Evolutionary conservation across 2,329 filamentous ascomycete species (phyloP).

Genomic region (Ophiostoma populinum): DNA sequence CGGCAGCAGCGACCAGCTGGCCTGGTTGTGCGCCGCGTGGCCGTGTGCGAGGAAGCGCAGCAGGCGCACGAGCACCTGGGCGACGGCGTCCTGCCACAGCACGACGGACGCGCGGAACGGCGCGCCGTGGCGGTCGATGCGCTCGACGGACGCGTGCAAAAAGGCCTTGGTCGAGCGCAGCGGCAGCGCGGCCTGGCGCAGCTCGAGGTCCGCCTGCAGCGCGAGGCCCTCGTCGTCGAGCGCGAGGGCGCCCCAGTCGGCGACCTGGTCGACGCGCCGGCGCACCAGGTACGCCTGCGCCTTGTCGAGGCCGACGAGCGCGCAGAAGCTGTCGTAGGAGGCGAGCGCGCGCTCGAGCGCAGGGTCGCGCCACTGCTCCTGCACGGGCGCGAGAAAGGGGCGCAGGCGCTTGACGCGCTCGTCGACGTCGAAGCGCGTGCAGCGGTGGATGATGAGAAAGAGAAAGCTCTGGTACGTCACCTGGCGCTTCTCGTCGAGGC

Average conservation of each 20-base stretch:
- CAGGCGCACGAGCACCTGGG: slow-evolving; percentile 67
- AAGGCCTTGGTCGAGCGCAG: slow-evolving; percentile 80
- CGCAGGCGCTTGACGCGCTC: slow-evolving; percentile 54
- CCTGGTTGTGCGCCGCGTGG: slow-evolving; percentile 76
- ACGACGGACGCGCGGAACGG: slow-evolving; percentile 59
- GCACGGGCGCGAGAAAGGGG: slow-evolving; percentile 68
- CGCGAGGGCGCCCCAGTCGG: slow-evolving; percentile 65
- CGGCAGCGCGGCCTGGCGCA: slow-evolving; percentile 59
- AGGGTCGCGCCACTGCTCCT: slow-evolving; percentile 59
- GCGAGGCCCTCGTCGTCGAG: slow-evolving; percentile 65
- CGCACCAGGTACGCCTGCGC: slow-evolving; percentile 62
- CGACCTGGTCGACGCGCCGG: slow-evolving; percentile 51
- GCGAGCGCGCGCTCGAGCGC: slow-evolving; percentile 51
- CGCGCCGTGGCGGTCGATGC: slow-evolving; percentile 55
- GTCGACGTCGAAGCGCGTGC: slow-evolving; percentile 53
- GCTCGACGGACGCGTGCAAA: slow-evolving; percentile 82
- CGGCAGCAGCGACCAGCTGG: slow-evolving; percentile 66
- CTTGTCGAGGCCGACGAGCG: slow-evolving; percentile 60
- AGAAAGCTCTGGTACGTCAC: slow-evolving; percentile 80
- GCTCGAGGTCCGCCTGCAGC: slow-evolving; percentile 62
- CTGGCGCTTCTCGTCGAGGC: slow-evolving; percentile 64
- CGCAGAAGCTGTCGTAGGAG: slow-evolving; percentile 63
- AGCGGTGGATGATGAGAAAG: slow-evolving; percentile 86
- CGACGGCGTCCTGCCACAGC: slow-evolving; percentile 75
- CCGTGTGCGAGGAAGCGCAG: slow-evolving; percentile 77